These are phyloP conservation scores for Euphorbia schlechtendalii DNA, from an alignment of 441 rosid species.

Conservation along the genomic window DNA sequence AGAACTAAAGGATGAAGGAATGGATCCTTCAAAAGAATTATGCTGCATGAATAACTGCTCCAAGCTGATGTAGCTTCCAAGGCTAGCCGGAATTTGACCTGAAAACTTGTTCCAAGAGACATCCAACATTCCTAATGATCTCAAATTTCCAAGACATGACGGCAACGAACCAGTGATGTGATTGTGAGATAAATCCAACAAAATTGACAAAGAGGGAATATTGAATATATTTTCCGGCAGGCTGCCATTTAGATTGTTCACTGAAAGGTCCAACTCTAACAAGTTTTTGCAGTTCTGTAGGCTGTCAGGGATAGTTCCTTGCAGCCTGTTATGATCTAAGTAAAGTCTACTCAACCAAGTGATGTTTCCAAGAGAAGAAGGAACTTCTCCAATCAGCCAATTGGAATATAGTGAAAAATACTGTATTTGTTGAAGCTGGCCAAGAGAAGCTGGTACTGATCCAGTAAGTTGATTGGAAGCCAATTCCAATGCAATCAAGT, in stretches of 20 bases:
- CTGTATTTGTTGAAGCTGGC: too few relatives aligned
- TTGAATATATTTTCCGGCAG: not conserved
- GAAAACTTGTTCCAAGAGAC: constrained; percentile 2
- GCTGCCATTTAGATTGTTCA: not conserved
- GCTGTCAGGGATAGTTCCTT: not conserved
- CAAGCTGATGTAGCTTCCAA: not conserved
- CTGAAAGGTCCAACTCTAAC: not conserved
- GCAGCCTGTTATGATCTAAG: not conserved
- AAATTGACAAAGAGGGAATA: not conserved
- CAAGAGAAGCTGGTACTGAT: too few relatives aligned
- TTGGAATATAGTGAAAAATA: too few relatives aligned
- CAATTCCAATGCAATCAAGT: too few relatives aligned
- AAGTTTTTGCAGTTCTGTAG: not conserved
- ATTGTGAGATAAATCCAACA: not conserved
- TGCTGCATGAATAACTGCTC: not conserved
- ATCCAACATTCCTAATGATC: not conserved
- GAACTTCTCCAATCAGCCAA: too few relatives aligned
- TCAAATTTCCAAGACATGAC: not conserved
- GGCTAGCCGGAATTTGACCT: not conserved
- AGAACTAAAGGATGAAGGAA: not conserved
- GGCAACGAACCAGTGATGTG: not conserved
- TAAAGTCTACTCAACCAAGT: not conserved
- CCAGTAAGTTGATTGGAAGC: too few relatives aligned
- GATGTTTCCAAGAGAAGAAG: not conserved
- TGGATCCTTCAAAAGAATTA: not conserved